Evolutionary conservation across 805 yeast species (phyloP), one percentile per base, ranked within the genome.

Genomic region (Ogataea parapolymorpha): DNA sequence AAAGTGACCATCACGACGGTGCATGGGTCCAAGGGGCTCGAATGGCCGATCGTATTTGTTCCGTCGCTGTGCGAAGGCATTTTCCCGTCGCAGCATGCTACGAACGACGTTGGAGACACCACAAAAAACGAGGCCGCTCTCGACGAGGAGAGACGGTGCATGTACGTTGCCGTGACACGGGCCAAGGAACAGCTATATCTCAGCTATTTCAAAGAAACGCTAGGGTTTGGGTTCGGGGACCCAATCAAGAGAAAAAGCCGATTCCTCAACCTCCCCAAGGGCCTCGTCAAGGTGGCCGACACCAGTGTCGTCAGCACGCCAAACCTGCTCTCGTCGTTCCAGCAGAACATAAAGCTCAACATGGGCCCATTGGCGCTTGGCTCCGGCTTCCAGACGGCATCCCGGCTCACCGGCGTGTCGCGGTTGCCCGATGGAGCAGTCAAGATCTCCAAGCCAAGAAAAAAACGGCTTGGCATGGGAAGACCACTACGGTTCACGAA

Each of bases 21-120:
- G 10, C 99, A 91, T 58, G 87, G 89, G 0, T 80, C 97, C 1
- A 91, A 91, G 59, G 99, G 99, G 1, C 68, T 90, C 2, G 99
- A 91, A 58, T 91, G 98, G 97, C 91, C 95, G 0, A 77, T 86
- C 11, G 97, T 91, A 0, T 86, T 87, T 56, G 75, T 87, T 10
- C 88, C 95, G 0, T 83, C 86, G 0, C 63, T 85, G 13, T 68
- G 75, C 24, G 86, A 84, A 34, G 82, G 84, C 1, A 60, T 76
- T 11, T 63, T 86, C 10, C 95, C 95, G 0, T 77, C 82, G 3
- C 53, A 61, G 2, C 73, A 72, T 54, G 77, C 77, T 0, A 48
- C 63, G 6, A 61, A 54, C 0, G 61, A 57, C 18, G 42, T 45
- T 17, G 44, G 48, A 13, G 37, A 39, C 48, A 97, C 91, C 61